Evolutionary conservation across 225 moss, liverwort and hornwort species (phyloP).

Genomic region (Antitrichia curtipendula): DNA sequence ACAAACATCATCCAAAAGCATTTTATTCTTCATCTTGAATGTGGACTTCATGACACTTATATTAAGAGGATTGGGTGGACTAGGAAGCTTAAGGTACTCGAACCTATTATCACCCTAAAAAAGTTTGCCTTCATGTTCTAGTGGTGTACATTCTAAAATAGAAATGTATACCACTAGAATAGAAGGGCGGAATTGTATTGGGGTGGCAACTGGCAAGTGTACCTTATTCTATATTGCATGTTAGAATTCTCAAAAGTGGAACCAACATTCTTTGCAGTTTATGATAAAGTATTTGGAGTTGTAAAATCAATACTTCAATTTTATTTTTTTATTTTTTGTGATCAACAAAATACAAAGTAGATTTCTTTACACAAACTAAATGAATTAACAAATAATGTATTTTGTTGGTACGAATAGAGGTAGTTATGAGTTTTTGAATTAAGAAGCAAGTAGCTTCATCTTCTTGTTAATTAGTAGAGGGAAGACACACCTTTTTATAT

Average conservation of each 20-base stretch:
- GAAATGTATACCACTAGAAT: not conserved
- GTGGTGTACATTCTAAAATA: not conserved
- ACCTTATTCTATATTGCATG: not conserved
- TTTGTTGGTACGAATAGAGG: not conserved
- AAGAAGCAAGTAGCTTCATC: not conserved
- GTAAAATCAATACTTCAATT: not conserved
- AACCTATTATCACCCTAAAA: not conserved
- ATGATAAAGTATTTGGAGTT: not conserved
- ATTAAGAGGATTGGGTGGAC: rapidly evolving
- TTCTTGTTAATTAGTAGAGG: not conserved
- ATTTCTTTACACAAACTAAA: not conserved
- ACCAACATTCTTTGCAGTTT: not conserved
- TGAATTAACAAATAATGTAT: too few relatives aligned
- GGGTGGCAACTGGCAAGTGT: not conserved
- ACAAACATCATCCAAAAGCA: not conserved
- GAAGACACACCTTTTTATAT: too few relatives aligned
- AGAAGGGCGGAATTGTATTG: not conserved
- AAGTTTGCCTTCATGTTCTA: too few relatives aligned
- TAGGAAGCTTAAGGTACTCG: not conserved
- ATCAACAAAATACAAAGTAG: not conserved
- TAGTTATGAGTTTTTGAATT: not conserved
- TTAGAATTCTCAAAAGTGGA: not conserved
- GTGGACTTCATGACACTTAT: not conserved
- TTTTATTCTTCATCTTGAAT: not conserved
- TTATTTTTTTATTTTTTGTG: too few relatives aligned